These are phyloP conservation scores for Suillus luteus DNA, from an alignment of 768 basidiomycete genomes.

Conservation along the genomic window DNA sequence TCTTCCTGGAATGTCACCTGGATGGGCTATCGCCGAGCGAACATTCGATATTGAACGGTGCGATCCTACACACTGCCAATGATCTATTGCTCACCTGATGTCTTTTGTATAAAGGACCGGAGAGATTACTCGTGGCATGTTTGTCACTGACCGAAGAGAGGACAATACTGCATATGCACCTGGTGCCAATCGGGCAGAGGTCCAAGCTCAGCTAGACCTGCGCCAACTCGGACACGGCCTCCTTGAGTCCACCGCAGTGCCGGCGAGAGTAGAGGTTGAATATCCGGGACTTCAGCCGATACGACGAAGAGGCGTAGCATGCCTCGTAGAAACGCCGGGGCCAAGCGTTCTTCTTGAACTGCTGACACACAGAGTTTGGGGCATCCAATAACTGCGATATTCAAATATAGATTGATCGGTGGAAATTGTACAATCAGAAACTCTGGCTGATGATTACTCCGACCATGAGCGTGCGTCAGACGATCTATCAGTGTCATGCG, in stretches of 20 bases:
- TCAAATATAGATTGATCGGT: background rate
- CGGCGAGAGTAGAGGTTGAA: conserved; percentile 57
- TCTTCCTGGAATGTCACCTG: conserved; percentile 36
- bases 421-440: background rate
- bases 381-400: conserved; percentile 5
- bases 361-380: conserved; percentile 62
- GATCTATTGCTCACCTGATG: conserved; percentile 8
- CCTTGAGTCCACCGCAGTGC: conserved; percentile 54
- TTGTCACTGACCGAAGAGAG: conserved; percentile 77
- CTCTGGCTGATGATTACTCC: background rate
- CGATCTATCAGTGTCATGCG: background rate
- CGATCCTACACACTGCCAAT: conserved; percentile 10
- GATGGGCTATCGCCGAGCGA: conserved; percentile 59
- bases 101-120: conserved; percentile 50
- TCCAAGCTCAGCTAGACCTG: conserved; percentile 54
- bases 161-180: conserved; percentile 66
- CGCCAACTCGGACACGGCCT: conserved; percentile 33
- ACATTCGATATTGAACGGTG: conserved; percentile 74
- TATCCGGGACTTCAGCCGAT: conserved; percentile 5
- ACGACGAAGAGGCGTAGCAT: conserved; percentile 41
- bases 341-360: conserved; percentile 47
- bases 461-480: background rate
- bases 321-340: conserved; percentile 68
- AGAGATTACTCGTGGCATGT: conserved; percentile 84
- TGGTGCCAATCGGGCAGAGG: conserved; percentile 63